phyloP scores from a whole-genome alignment of 495 filamentous ascomycete genomes.

The Usnea hakonensis region DNA sequence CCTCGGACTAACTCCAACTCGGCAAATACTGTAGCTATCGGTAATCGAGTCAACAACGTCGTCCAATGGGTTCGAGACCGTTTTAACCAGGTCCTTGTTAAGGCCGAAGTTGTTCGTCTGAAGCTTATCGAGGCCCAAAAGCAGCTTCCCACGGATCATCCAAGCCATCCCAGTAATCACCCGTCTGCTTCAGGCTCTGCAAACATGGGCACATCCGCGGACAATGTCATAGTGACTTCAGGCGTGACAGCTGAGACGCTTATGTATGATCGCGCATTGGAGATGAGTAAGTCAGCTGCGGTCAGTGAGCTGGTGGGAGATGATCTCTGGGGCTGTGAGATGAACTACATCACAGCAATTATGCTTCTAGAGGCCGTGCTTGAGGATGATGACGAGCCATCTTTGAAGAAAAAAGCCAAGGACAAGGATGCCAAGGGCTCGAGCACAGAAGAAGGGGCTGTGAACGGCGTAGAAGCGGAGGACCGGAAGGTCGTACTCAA shows the following conservation, averaged over 20 bases:
- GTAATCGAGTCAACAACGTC: constrained; percentile 75
- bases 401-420: constrained; percentile 30
- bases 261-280: constrained; percentile 95
- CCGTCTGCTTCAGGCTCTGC: constrained; percentile 43
- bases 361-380: constrained; percentile 90
- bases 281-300: constrained; percentile 90
- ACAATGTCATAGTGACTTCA: constrained; percentile 54
- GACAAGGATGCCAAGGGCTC: constrained; percentile 36
- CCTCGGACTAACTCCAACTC: constrained; percentile 31
- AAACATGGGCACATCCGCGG: constrained; percentile 47
- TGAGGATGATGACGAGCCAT: constrained; percentile 68
- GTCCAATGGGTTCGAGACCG: constrained; percentile 91
- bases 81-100: constrained; percentile 95
- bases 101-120: constrained; percentile 81
- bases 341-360: constrained; percentile 87
- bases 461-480: constrained; percentile 58
- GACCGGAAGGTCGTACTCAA: constrained; percentile 67
- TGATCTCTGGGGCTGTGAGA: constrained; percentile 80
- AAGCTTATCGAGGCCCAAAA: constrained; percentile 84
- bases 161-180: constrained; percentile 75
- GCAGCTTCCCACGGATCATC: constrained; percentile 74
- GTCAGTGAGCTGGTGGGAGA: constrained; percentile 92
- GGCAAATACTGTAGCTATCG: constrained; percentile 46
- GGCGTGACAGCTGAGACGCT: constrained; percentile 91
- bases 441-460: constrained; percentile 37